Evolutionary conservation across 23 red algal species (phyloP).

Genomic region (Gracilaria caudata): DNA sequence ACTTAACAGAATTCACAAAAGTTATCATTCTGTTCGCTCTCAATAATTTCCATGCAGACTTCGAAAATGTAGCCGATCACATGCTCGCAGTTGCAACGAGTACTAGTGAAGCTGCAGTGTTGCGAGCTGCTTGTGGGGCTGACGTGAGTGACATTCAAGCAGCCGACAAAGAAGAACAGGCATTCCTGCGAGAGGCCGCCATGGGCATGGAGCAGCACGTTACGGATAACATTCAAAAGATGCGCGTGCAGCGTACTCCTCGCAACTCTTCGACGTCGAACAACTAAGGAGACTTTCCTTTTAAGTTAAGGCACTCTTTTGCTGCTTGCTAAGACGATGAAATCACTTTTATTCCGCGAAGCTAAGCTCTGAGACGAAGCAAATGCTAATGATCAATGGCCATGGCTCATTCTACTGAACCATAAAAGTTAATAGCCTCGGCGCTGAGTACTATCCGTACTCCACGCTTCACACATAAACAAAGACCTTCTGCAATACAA

Average conservation of each 20-base stretch:
- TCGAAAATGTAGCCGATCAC: slow-evolving; percentile 65
- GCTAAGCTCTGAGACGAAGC: too few relatives aligned
- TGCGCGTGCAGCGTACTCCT: slow-evolving; percentile 24
- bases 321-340: neutral
- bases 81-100: slow-evolving; percentile 65
- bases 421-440: too few relatives aligned
- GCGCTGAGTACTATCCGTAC: too few relatives aligned
- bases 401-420: too few relatives aligned
- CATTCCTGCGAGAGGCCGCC: slow-evolving; percentile 53
- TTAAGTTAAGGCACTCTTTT: neutral
- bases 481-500: too few relatives aligned
- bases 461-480: too few relatives aligned
- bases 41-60: slow-evolving; percentile 45
- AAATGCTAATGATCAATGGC: too few relatives aligned
- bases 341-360: too few relatives aligned
- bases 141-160: slow-evolving; percentile 59
- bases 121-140: slow-evolving; percentile 35
- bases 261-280: neutral
- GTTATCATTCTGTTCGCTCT: slow-evolving; percentile 61
- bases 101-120: slow-evolving; percentile 66
- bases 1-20: slow-evolving; percentile 47
- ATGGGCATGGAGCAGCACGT: slow-evolving; percentile 51
- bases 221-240: slow-evolving; percentile 55
- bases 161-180: slow-evolving; percentile 54
- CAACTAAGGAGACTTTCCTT: neutral